phyloP scores from a whole-genome alignment of 345 rosid species.

The Raphanus sativus region DNA sequence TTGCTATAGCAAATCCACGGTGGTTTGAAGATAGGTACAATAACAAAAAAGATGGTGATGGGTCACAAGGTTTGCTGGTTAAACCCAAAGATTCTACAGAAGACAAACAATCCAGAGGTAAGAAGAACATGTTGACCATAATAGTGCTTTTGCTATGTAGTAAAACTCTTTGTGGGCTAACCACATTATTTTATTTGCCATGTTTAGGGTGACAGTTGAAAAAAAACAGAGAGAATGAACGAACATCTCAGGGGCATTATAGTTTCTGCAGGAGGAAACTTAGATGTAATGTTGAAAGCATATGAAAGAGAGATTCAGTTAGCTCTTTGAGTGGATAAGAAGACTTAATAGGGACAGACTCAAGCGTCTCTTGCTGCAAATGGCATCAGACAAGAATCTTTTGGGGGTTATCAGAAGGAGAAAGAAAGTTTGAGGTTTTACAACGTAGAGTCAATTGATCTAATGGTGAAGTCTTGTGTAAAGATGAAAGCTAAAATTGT shows the following conservation, averaged over 20 bases:
- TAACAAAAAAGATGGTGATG: conserved; percentile 35
- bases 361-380: conserved; percentile 26
- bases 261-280: conserved; percentile 61
- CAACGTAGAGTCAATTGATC: conserved; percentile 1
- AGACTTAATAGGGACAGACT: conserved; percentile 33
- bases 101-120: conserved; percentile 46
- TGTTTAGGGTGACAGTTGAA: conserved; percentile 38
- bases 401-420: not conserved
- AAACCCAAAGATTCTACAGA: conserved; percentile 43
- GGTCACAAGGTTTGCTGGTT: conserved; percentile 53
- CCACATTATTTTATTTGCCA: not conserved
- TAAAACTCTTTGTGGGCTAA: conserved; percentile 14
- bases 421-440: conserved; percentile 4
- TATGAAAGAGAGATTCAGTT: conserved; percentile 77
- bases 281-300: conserved; percentile 88
- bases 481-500: conserved; percentile 16
- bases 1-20: conserved; percentile 42
- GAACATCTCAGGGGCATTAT: conserved; percentile 69
- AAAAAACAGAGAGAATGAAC: conserved; percentile 43
- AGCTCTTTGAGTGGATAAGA: conserved; percentile 65
- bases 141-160: conserved; percentile 3
- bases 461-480: conserved; percentile 26
- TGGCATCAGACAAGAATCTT: conserved; percentile 30
- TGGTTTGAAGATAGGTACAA: conserved; percentile 46
- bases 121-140: conserved; percentile 6